These are phyloP conservation scores for Lippia alba DNA, from an alignment of 305 asterid genomes.

Conservation along the genomic window DNA sequence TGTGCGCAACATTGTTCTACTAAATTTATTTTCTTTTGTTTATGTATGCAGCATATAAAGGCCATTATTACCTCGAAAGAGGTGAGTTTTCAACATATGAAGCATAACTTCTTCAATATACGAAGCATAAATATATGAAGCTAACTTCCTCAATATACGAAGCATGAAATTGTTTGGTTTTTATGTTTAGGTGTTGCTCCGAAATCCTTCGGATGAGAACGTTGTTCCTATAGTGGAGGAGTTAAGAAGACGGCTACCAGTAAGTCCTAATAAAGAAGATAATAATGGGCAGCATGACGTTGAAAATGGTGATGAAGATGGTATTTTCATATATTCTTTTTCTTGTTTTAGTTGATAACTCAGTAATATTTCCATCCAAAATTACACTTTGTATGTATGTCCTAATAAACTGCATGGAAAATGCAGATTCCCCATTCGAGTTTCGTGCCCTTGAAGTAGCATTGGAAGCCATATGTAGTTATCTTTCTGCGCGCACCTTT, in stretches of 20 bases:
- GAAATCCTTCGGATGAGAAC: conserved; percentile 81
- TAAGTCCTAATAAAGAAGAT: conserved; percentile 52
- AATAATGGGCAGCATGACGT: conserved; percentile 72
- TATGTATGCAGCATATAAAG: conserved; percentile 84
- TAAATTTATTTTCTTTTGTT: conserved; percentile 22
- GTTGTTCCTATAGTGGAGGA: conserved; percentile 79
- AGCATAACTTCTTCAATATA: no score
- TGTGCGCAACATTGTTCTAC: background rate
- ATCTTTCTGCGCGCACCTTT: conserved; percentile 74
- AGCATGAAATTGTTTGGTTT: no score
- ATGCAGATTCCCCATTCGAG: conserved; percentile 85
- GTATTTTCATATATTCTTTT: conserved; percentile 39
- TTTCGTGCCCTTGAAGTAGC: conserved; percentile 89
- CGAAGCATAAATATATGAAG: no score
- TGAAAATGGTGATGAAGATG: conserved; percentile 82
- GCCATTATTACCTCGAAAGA: conserved; percentile 91
- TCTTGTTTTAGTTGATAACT: background rate
- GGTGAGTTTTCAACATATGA: no score
- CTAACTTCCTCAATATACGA: no score
- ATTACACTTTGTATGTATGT: background rate
- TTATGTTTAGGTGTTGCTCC: conserved; percentile 67
- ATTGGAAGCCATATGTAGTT: conserved; percentile 89
- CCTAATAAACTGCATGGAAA: conserved; percentile 22
- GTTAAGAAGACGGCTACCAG: conserved; percentile 70
- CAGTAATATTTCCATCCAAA: background rate